Percentiles rank a stretch among this genome's conserved stretches.
phyloP scores from a whole-genome alignment of 306 rosid species.

The Elaeagnus macrophylla region DNA sequence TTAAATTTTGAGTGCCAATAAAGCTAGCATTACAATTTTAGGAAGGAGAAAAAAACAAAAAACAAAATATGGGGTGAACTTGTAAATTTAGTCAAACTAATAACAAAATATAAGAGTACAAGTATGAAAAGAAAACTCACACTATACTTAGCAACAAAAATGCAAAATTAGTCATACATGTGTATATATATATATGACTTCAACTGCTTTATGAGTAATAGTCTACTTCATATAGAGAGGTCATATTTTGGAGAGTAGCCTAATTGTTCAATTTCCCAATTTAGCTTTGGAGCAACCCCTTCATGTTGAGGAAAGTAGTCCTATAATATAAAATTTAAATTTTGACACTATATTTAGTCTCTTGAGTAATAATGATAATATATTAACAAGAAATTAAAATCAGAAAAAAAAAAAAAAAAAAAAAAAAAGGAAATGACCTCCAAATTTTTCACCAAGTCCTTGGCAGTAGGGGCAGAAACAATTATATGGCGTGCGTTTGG shows the following conservation, averaged over 20 bases:
- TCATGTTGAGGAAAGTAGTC: slow-evolving; percentile 83
- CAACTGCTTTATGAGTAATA: slow-evolving; percentile 10
- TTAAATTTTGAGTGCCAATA: too few relatives aligned
- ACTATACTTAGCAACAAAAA: slow-evolving; percentile 20
- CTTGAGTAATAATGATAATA: not conserved
- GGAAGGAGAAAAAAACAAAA: too few relatives aligned
- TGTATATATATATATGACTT: slow-evolving; percentile 17
- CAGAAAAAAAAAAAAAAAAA: not conserved
- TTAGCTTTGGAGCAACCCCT: slow-evolving; percentile 77
- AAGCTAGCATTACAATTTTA: too few relatives aligned
- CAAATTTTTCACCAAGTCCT: slow-evolving; percentile 75
- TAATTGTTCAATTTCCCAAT: slow-evolving; percentile 70
- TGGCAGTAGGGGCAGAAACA: slow-evolving; percentile 77
- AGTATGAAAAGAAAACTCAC: slow-evolving; percentile 6
- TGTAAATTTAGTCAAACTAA: too few relatives aligned
- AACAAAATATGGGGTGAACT: too few relatives aligned
- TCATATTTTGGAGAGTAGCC: slow-evolving; percentile 33
- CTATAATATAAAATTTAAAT: slow-evolving; percentile 18
- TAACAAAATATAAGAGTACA: not conserved
- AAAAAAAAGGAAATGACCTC: slow-evolving; percentile 39
- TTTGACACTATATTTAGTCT: too few relatives aligned
- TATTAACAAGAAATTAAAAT: not conserved
- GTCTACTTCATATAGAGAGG: slow-evolving; percentile 34
- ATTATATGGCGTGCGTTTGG: slow-evolving; percentile 90
- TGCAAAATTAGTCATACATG: slow-evolving; percentile 35